Conservation (phyloP, 2,329 filamentous ascomycete genomes). For the Penicillium sp. region DNA sequence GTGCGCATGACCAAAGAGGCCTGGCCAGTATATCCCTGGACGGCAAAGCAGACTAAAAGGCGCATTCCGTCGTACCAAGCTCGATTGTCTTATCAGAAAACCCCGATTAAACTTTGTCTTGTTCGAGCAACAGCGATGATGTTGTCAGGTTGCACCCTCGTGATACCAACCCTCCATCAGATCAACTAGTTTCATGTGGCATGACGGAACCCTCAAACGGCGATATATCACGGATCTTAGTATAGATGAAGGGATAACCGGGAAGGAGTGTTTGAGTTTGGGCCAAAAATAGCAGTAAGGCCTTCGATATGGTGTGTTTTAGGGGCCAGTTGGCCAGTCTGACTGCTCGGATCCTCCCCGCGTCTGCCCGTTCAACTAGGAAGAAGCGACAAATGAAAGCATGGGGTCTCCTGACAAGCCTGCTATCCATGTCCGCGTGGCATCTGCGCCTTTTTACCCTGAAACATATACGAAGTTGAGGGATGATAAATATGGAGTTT, state of each 20-base stretch:
- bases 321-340: not conserved
- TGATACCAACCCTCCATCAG: conserved; percentile 9
- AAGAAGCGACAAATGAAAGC: conserved; percentile 17
- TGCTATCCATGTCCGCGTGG: not conserved
- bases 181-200: conserved; percentile 1
- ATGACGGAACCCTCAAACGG: not conserved
- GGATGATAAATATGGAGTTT: not conserved
- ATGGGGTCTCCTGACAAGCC: conserved; percentile 23
- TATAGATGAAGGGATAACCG: not conserved
- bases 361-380: not conserved
- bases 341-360: conserved; percentile 18
- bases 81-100: not conserved
- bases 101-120: not conserved
- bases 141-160: conserved; percentile 10
- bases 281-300: conserved; percentile 16
- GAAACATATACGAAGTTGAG: not conserved
- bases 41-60: not conserved
- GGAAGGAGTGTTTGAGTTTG: conserved; percentile 3
- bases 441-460: not conserved
- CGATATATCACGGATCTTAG: not conserved
- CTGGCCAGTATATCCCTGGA: not conserved
- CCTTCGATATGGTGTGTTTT: not conserved
- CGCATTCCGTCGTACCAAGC: conserved; percentile 4
- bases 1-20: conserved; percentile 5
- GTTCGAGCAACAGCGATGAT: conserved; percentile 1